Conservation (phyloP, 2,329 filamentous ascomycete genomes). For the Diaporthe amygdali region DNA sequence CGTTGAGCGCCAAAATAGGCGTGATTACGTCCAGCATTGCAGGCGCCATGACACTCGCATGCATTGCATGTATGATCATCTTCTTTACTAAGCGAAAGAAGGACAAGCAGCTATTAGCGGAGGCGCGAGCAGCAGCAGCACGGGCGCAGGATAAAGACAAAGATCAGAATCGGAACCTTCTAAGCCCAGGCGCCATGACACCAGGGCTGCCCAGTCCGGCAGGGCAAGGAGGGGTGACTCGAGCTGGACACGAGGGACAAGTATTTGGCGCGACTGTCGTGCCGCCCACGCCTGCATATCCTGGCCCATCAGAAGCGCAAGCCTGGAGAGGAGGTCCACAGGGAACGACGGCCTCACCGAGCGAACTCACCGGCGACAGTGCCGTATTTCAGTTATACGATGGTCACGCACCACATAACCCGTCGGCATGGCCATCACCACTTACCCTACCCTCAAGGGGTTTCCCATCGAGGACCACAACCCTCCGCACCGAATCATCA, state of each 20-base stretch:
- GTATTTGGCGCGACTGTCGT: slow-evolving; percentile 6
- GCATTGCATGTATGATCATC: slow-evolving; percentile 14
- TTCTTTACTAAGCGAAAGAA: slow-evolving; percentile 16
- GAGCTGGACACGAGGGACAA: background rate
- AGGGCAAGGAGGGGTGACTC: background rate
- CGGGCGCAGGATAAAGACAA: background rate
- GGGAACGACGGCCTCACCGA: background rate
- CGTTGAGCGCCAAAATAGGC: slow-evolving; percentile 16
- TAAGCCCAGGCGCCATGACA: slow-evolving; percentile 9
- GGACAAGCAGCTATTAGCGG: slow-evolving; percentile 11
- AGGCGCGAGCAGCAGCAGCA: slow-evolving; percentile 11
- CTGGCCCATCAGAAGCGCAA: slow-evolving; percentile 1
- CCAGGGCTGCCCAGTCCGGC: background rate
- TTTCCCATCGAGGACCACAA: background rate
- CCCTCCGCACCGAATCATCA: background rate
- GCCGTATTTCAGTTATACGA: background rate
- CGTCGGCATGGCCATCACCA: slow-evolving; percentile 15
- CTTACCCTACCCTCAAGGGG: background rate
- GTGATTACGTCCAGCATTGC: slow-evolving; percentile 19
- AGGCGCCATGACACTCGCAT: slow-evolving; percentile 9
- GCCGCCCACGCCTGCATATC: slow-evolving; percentile 1
- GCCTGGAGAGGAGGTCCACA: background rate
- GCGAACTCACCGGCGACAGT: slow-evolving; percentile 10
- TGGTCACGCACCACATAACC: background rate
- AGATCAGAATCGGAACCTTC: slow-evolving; percentile 8